A percentile compares a stretch with the other conserved stretches of the same genome.
Evolutionary conservation across 2,329 filamentous ascomycete genomes (phyloP).

Genomic region (Aspergillus amoenus): DNA sequence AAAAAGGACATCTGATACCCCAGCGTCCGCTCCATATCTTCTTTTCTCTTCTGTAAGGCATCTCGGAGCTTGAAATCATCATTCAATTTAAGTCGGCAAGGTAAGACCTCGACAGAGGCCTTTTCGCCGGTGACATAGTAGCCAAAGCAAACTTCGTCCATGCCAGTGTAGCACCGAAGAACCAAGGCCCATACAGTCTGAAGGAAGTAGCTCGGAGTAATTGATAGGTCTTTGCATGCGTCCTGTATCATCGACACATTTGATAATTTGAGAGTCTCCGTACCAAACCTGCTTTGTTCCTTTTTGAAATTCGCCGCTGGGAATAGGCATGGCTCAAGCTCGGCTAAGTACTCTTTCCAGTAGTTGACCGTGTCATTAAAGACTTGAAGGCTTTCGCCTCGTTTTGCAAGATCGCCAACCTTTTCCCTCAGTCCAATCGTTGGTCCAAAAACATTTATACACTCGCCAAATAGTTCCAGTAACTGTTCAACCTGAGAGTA

Average conservation of each 20-base stretch:
- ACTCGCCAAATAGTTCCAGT: slow-evolving; percentile 10
- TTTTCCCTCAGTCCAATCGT: slow-evolving; percentile 15
- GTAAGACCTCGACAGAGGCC: slow-evolving; percentile 21
- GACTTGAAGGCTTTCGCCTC: slow-evolving; percentile 21
- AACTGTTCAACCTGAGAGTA: slow-evolving; percentile 10
- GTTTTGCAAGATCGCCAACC: slow-evolving; percentile 20
- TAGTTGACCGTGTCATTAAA: slow-evolving; percentile 38
- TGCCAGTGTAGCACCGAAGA: slow-evolving; percentile 43
- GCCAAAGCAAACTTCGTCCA: slow-evolving; percentile 48
- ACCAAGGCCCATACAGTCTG: slow-evolving; percentile 48
- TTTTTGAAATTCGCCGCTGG: slow-evolving; percentile 28
- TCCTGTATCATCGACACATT: slow-evolving; percentile 22
- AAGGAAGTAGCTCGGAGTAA: slow-evolving; percentile 29
- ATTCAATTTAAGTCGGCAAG: slow-evolving; percentile 26
- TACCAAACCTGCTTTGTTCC: slow-evolving; percentile 5
- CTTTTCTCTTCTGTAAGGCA: slow-evolving; percentile 21
- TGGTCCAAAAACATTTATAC: slow-evolving; percentile 7
- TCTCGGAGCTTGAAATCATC: slow-evolving; percentile 25
- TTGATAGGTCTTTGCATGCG: slow-evolving; percentile 21
- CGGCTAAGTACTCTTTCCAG: slow-evolving; percentile 48
- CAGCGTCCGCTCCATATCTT: slow-evolving; percentile 18
- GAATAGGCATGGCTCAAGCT: slow-evolving; percentile 49
- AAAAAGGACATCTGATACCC: slow-evolving; percentile 23
- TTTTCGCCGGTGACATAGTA: slow-evolving; percentile 34
- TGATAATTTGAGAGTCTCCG: slow-evolving; percentile 20